These are phyloP conservation scores for Cladosporium austrohemisphaericum DNA, from an alignment of 2,329 filamentous ascomycete genomes.

Conservation along the genomic window DNA sequence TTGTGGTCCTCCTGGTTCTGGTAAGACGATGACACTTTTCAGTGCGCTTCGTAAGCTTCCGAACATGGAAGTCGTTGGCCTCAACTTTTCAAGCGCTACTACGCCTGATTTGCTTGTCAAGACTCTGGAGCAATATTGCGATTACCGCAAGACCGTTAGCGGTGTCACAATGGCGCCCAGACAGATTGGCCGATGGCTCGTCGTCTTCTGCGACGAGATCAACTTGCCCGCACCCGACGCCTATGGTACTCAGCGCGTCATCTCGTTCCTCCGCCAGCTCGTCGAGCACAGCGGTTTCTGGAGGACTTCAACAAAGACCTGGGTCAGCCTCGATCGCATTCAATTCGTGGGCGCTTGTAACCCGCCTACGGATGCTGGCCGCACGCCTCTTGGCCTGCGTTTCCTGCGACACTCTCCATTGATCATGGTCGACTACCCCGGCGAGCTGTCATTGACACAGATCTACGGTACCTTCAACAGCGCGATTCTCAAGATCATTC, in stretches of 20 bases:
- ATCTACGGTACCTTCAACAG: slow-evolving; percentile 99
- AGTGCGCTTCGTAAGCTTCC: slow-evolving; percentile 93
- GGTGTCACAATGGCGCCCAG: slow-evolving; percentile 93
- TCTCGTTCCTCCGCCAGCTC: slow-evolving; percentile 93
- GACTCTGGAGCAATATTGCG: slow-evolving; percentile 98
- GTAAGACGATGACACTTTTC: slow-evolving; percentile 99
- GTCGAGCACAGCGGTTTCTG: slow-evolving; percentile 99
- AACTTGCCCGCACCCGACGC: slow-evolving; percentile 97
- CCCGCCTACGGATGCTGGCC: slow-evolving; percentile 92
- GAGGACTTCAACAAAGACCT: slow-evolving; percentile 94
- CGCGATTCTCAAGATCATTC: slow-evolving; percentile 94
- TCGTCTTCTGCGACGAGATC: slow-evolving; percentile 99
- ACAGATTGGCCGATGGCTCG: slow-evolving; percentile 95
- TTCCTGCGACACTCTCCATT: slow-evolving; percentile 97
- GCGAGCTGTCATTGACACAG: slow-evolving; percentile 87
- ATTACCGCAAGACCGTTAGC: slow-evolving; percentile 98
- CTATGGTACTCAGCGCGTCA: slow-evolving; percentile 95
- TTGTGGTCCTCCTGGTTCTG: slow-evolving; percentile 94
- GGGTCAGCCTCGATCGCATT: slow-evolving; percentile 95
- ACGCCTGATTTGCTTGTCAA: slow-evolving; percentile 97
- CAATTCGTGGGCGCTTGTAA: slow-evolving; percentile 99
- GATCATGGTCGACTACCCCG: slow-evolving; percentile 99
- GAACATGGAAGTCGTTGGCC: slow-evolving; percentile 97
- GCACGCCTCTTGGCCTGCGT: slow-evolving; percentile 86
- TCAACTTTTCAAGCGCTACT: slow-evolving; percentile 98